These are phyloP conservation scores for Aquilaria agallochum DNA, from an alignment of 441 rosid species.

Conservation along the genomic window DNA sequence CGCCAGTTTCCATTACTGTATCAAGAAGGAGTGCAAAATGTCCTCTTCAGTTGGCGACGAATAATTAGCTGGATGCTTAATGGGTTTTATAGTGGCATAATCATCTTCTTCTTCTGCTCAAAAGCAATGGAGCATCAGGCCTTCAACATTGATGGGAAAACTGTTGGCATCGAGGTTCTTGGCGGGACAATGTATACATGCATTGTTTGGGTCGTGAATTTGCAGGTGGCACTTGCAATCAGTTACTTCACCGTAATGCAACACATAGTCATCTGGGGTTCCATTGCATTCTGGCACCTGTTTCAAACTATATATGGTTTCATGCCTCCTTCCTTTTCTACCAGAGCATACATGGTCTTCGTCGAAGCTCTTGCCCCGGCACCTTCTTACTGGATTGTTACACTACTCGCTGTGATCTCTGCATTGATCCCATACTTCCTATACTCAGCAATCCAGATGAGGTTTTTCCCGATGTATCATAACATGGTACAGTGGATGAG, in stretches of 20 bases:
- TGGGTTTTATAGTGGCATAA: conserved; percentile 39
- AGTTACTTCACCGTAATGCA: conserved; percentile 70
- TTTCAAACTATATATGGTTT: conserved; percentile 56
- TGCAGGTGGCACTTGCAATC: conserved; percentile 55
- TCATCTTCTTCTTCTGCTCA: conserved; percentile 51
- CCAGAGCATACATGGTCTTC: conserved; percentile 59
- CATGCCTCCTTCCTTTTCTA: conserved; percentile 35
- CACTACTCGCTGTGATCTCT: conserved; percentile 34
- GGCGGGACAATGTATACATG: conserved; percentile 62
- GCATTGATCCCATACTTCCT: conserved; percentile 57
- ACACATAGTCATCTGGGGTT: conserved; percentile 63
- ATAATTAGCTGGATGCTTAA: conserved; percentile 71
- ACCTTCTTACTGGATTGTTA: conserved; percentile 57
- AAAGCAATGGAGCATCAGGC: conserved; percentile 48
- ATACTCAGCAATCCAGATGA: conserved; percentile 50
- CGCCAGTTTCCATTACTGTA: conserved; percentile 63
- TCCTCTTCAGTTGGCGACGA: conserved; percentile 60
- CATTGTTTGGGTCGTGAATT: conserved; percentile 64
- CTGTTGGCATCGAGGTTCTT: conserved; percentile 40
- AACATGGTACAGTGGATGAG: conserved; percentile 78
- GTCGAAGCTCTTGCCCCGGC: conserved; percentile 59
- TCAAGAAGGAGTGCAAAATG: conserved; percentile 77
- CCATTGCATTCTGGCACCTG: conserved; percentile 56
- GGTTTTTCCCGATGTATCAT: conserved; percentile 73
- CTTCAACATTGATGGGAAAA: conserved; percentile 43